A percentile compares a stretch with the other conserved stretches of the same genome.
These are phyloP conservation scores for Myxozyma neotropica DNA, from an alignment of 805 yeast genomes.

Conservation along the genomic window DNA sequence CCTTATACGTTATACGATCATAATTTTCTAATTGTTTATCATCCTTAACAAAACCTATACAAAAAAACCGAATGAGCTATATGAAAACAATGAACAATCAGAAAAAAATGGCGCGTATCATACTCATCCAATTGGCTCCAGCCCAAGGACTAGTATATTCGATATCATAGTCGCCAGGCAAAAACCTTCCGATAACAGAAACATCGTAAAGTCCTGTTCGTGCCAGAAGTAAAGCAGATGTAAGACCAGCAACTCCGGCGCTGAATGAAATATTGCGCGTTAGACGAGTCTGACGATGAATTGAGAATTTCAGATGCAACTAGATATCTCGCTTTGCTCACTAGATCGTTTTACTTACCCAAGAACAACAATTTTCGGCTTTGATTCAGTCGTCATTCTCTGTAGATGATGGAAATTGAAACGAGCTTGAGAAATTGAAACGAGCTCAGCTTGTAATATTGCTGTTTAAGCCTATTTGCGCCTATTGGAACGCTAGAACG, in stretches of 20 bases:
- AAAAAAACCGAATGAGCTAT: too few species aligned
- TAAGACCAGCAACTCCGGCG: constrained; percentile 61
- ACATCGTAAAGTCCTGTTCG: constrained; percentile 49
- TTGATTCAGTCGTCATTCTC: neutral
- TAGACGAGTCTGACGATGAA: too few species aligned
- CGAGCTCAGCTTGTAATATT: too few species aligned
- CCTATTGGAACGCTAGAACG: too few species aligned
- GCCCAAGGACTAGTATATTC: constrained; percentile 84
- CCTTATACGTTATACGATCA: constrained; percentile 44
- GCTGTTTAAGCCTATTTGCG: too few species aligned
- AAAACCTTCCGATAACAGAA: constrained; percentile 61
- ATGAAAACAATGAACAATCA: too few species aligned
- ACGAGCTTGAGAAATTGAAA: neutral
- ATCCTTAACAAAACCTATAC: constrained; percentile 26
- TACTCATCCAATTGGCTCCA: constrained; percentile 40
- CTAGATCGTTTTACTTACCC: too few species aligned
- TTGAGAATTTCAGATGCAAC: neutral
- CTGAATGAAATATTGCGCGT: constrained; percentile 30
- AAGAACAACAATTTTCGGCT: constrained; percentile 5
- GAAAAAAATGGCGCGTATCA: too few species aligned
- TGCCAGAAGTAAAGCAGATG: constrained; percentile 51
- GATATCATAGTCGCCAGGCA: constrained; percentile 79
- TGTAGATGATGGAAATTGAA: neutral
- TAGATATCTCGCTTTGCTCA: too few species aligned
- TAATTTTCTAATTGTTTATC: constrained; percentile 22